These are phyloP conservation scores for Aspergillus novoparasiticus DNA, from an alignment of 2,329 filamentous ascomycete genomes.

Conservation along the genomic window DNA sequence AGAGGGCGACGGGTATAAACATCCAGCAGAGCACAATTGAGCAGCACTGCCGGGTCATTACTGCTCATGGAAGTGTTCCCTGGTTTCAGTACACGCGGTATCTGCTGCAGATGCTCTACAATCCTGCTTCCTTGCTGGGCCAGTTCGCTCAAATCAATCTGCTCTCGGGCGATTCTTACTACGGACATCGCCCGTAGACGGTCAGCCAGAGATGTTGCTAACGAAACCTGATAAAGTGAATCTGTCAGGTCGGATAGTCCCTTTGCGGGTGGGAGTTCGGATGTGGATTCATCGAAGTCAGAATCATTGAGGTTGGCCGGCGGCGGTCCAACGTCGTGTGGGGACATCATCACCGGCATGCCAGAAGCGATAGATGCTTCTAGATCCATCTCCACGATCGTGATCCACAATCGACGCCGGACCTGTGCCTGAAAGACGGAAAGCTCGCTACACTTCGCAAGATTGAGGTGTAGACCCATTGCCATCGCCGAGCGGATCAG, in stretches of 20 bases:
- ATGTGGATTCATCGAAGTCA: slow-evolving; percentile 43
- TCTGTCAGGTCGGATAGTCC: slow-evolving; percentile 28
- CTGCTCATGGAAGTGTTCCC: background rate
- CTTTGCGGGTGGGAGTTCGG: slow-evolving; percentile 27
- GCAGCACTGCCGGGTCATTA: slow-evolving; percentile 3
- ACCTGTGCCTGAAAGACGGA: slow-evolving; percentile 38
- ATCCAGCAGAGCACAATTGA: slow-evolving; percentile 30
- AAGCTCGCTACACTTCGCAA: slow-evolving; percentile 35
- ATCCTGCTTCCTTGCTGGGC: slow-evolving; percentile 13
- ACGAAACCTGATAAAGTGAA: slow-evolving; percentile 13
- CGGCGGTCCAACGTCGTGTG: slow-evolving; percentile 39
- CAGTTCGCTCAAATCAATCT: slow-evolving; percentile 11
- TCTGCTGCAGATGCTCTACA: slow-evolving; percentile 13
- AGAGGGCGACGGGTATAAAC: slow-evolving; percentile 31
- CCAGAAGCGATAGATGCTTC: slow-evolving; percentile 43
- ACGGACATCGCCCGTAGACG: slow-evolving; percentile 18
- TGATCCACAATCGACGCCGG: slow-evolving; percentile 39
- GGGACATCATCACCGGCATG: slow-evolving; percentile 42
- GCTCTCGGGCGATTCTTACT: slow-evolving; percentile 8
- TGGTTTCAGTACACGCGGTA: slow-evolving; percentile 12
- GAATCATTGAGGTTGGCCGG: slow-evolving; percentile 46
- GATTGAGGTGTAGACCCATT: slow-evolving; percentile 48
- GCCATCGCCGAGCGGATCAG: slow-evolving; percentile 38
- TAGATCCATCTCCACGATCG: slow-evolving; percentile 51
- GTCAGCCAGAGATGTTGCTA: slow-evolving; percentile 20